phyloP scores from a whole-genome alignment of 2,329 filamentous ascomycete species.

The Scopulariopsis brevicaulis region DNA sequence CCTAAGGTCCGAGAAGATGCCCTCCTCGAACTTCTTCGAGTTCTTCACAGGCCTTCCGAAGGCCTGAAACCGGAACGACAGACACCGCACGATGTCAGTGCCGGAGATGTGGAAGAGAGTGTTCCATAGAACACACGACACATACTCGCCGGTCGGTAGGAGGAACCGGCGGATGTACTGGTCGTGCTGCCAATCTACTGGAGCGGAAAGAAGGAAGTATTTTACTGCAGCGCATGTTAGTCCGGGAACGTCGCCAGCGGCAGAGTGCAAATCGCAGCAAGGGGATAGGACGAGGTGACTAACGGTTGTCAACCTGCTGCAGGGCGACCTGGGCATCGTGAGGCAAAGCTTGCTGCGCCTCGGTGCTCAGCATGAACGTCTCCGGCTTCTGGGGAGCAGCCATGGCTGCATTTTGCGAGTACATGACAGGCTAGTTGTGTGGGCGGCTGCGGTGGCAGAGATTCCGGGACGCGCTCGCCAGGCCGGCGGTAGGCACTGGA shows the following conservation, averaged over 20 bases:
- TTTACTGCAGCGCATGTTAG: slow-evolving; percentile 56
- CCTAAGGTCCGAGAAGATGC: slow-evolving; percentile 96
- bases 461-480: background rate
- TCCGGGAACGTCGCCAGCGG: background rate
- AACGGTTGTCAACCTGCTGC: slow-evolving; percentile 96
- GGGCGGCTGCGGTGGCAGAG: background rate
- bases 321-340: slow-evolving; percentile 94
- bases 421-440: slow-evolving; percentile 42
- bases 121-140: slow-evolving; percentile 97
- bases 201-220: slow-evolving; percentile 98
- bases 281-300: slow-evolving; percentile 21
- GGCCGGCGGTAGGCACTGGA: slow-evolving; percentile 4
- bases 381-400: slow-evolving; percentile 91
- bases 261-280: background rate
- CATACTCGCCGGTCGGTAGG: slow-evolving; percentile 94
- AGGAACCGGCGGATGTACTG: slow-evolving; percentile 95
- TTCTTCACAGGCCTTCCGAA: slow-evolving; percentile 98
- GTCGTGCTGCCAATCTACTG: slow-evolving; percentile 93
- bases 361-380: slow-evolving; percentile 95
- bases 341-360: slow-evolving; percentile 91
- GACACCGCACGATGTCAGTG: slow-evolving; percentile 95
- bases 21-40: slow-evolving; percentile 99
- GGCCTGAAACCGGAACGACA: slow-evolving; percentile 96
- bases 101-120: slow-evolving; percentile 99
- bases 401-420: slow-evolving; percentile 77